Conservation (phyloP, 805 yeast genomes). For the Hanseniaspora lindneri region DNA sequence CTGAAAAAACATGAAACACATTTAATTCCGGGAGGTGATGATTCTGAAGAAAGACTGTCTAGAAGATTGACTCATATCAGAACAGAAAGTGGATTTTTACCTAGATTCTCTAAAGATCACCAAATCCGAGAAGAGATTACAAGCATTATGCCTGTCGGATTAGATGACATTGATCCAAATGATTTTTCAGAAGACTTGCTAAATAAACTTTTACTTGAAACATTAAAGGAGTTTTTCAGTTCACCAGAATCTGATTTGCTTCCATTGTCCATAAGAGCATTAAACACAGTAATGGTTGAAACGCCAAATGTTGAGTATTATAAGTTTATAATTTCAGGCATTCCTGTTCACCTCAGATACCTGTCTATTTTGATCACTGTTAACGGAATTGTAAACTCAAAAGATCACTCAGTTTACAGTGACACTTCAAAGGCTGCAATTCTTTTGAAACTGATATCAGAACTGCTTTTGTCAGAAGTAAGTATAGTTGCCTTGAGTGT, state of each 20-base stretch:
- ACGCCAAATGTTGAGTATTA: conserved; percentile 35
- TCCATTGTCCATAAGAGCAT: conserved; percentile 41
- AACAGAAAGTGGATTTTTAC: conserved; percentile 9
- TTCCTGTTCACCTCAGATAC: conserved; percentile 71
- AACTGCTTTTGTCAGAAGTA: conserved; percentile 61
- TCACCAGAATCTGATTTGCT: conserved; percentile 53
- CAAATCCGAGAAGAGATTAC: neutral
- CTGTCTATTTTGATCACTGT: conserved; percentile 43
- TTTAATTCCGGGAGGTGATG: neutral
- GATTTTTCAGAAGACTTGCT: conserved; percentile 21
- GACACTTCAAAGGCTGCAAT: conserved; percentile 20
- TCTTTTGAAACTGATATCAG: conserved; percentile 38
- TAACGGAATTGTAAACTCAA: conserved; percentile 24
- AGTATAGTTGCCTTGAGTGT: conserved; percentile 82
- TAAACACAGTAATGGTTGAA: conserved; percentile 36
- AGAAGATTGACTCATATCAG: conserved; percentile 17
- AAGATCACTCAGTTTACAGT: conserved; percentile 15
- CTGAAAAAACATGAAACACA: conserved; percentile 16
- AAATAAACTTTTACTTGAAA: conserved; percentile 27
- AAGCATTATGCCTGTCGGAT: conserved; percentile 12
- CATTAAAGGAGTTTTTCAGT: conserved; percentile 52
- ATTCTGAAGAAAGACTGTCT: conserved; percentile 2
- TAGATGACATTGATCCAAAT: conserved; percentile 17
- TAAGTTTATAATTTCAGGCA: conserved; percentile 57
- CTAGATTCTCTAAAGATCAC: conserved; percentile 19